Percentiles rank a stretch among this genome's conserved stretches.
phyloP scores from a whole-genome alignment of 148 eudicot genomes.

The Nyssa sinensis region DNA sequence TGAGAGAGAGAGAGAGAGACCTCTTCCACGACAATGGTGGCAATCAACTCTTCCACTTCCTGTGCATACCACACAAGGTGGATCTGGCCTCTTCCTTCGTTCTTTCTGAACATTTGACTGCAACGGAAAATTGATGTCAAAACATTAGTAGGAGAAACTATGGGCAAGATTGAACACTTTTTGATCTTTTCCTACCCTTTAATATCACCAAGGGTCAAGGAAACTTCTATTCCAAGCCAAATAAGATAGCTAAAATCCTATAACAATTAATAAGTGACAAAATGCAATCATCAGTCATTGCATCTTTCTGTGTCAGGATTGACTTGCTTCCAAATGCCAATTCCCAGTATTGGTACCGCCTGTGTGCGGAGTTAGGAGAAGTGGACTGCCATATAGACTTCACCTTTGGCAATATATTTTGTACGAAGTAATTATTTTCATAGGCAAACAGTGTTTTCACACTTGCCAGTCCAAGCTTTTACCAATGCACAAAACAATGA shows the following conservation, averaged over 20 bases:
- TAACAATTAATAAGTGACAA: background rate
- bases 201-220: background rate
- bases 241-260: background rate
- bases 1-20: constrained; percentile 30
- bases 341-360: no score
- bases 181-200: background rate
- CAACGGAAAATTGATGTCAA: constrained; percentile 15
- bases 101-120: constrained; percentile 74
- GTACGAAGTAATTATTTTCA: no score
- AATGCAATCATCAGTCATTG: background rate
- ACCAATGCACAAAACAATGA: no score
- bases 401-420: no score
- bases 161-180: background rate
- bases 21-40: constrained; percentile 63
- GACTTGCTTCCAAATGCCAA: no score
- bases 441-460: no score
- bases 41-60: constrained; percentile 84
- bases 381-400: no score
- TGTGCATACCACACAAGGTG: constrained; percentile 62
- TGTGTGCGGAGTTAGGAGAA: no score
- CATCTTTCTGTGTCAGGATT: background rate
- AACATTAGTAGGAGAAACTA: background rate
- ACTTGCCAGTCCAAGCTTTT: no score
- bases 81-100: constrained; percentile 51
- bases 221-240: no score